Conservation (phyloP, 2,329 filamentous ascomycete genomes). For the Calycina herbarum region DNA sequence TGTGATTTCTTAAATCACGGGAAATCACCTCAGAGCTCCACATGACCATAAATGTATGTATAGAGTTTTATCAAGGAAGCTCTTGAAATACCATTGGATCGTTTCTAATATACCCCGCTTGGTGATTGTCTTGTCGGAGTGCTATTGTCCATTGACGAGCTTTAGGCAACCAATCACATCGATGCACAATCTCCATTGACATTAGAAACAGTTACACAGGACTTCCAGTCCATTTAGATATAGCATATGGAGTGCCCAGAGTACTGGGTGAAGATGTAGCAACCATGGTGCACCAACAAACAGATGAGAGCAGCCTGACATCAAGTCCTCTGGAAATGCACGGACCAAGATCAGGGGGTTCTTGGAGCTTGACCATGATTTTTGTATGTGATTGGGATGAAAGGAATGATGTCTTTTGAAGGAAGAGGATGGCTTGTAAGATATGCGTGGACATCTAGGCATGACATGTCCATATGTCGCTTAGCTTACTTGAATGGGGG, state of each 20-base stretch:
- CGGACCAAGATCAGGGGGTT: neutral
- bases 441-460: constrained; percentile 13
- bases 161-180: neutral
- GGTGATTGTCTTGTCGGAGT: too few species aligned
- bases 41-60: too few species aligned
- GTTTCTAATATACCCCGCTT: too few species aligned
- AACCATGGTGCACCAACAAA: neutral
- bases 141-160: neutral
- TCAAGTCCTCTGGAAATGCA: neutral
- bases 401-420: neutral
- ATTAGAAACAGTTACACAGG: neutral
- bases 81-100: too few species aligned
- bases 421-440: neutral
- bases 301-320: neutral
- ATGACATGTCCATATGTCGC: constrained; percentile 24
- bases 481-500: constrained; percentile 21
- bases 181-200: neutral
- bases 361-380: neutral
- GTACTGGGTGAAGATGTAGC: neutral
- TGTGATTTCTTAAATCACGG: too few species aligned
- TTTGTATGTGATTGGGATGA: neutral
- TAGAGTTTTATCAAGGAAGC: too few species aligned
- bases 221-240: neutral
- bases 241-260: neutral
- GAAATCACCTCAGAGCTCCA: too few species aligned